These are phyloP conservation scores for Mycena kentingensis DNA, from an alignment of 768 basidiomycete species.

Conservation along the genomic window DNA sequence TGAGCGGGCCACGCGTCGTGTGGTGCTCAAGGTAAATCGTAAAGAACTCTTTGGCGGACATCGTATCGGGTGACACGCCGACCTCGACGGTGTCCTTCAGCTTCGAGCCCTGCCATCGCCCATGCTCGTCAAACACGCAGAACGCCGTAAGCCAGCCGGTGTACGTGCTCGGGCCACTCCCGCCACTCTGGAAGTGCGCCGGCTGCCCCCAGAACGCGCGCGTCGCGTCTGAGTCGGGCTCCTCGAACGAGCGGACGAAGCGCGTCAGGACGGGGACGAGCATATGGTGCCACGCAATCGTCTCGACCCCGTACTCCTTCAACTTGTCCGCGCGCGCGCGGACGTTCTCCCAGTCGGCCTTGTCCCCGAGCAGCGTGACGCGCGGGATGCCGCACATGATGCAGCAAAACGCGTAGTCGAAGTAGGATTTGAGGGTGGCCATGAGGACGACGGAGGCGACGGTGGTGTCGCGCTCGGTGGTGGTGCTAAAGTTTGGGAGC, in stretches of 20 bases:
- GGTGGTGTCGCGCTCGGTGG: slow-evolving; percentile 39
- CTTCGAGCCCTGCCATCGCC: background rate
- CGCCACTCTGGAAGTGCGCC: background rate
- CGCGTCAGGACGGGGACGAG: slow-evolving; percentile 41
- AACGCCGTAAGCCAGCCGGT: slow-evolving; percentile 13
- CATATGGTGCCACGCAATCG: slow-evolving; percentile 39
- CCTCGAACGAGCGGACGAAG: slow-evolving; percentile 40
- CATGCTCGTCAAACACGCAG: slow-evolving; percentile 4
- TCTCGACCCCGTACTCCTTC: slow-evolving; percentile 36
- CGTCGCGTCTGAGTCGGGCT: slow-evolving; percentile 2
- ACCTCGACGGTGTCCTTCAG: background rate
- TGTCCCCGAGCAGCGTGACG: slow-evolving; percentile 45
- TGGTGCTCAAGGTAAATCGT: background rate
- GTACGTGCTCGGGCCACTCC: slow-evolving; percentile 7
- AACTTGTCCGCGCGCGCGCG: slow-evolving; percentile 40
- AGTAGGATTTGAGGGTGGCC: slow-evolving; percentile 44
- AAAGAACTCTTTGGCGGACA: slow-evolving; percentile 4
- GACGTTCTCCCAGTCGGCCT: slow-evolving; percentile 41
- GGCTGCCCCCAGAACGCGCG: background rate
- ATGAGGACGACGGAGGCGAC: slow-evolving; percentile 43
- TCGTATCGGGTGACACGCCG: background rate
- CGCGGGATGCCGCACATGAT: slow-evolving; percentile 45
- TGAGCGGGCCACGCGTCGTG: background rate
- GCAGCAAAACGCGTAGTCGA: slow-evolving; percentile 31
- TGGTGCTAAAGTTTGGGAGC: slow-evolving; percentile 46